Evolutionary conservation across 129 eudicot species (phyloP).

Genomic region (Flaveria brownii): DNA sequence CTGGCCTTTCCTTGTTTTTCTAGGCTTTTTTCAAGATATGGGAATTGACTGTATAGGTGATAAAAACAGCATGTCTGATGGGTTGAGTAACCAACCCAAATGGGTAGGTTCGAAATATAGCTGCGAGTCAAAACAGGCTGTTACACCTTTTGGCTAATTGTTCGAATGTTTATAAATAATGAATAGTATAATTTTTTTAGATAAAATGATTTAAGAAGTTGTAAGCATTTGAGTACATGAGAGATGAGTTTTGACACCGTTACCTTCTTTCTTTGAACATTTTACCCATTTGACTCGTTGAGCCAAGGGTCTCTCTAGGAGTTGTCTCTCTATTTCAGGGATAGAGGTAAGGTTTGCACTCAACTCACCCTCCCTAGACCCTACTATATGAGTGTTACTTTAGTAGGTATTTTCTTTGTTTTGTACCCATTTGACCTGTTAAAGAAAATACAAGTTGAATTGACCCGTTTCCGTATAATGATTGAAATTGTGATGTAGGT

Average conservation of each 20-base stretch:
- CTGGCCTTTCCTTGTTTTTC: not conserved
- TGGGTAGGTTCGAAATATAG: not conserved
- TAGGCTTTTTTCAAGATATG: not conserved
- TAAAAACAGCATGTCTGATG: not conserved
- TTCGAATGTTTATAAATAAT: not conserved
- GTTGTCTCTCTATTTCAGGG: not conserved
- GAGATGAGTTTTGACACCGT: not conserved
- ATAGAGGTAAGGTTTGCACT: too few species aligned
- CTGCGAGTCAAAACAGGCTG: not conserved
- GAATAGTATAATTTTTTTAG: not conserved
- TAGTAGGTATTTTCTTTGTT: not conserved
- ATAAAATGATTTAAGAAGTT: not conserved
- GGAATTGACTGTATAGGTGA: not conserved
- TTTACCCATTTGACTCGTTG: too few species aligned
- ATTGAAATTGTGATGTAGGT: slow-evolving; percentile 46
- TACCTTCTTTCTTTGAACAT: not conserved
- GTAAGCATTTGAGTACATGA: not conserved
- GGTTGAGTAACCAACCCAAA: slow-evolving; percentile 7
- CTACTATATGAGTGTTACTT: too few species aligned
- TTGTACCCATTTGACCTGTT: not conserved
- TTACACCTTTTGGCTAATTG: not conserved
- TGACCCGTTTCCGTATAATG: not conserved
- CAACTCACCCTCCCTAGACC: too few species aligned
- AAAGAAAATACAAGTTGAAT: not conserved
- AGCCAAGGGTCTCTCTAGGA: too few species aligned